These are phyloP conservation scores for Microthlaspi erraticum DNA, from an alignment of 345 rosid genomes.

Conservation along the genomic window DNA sequence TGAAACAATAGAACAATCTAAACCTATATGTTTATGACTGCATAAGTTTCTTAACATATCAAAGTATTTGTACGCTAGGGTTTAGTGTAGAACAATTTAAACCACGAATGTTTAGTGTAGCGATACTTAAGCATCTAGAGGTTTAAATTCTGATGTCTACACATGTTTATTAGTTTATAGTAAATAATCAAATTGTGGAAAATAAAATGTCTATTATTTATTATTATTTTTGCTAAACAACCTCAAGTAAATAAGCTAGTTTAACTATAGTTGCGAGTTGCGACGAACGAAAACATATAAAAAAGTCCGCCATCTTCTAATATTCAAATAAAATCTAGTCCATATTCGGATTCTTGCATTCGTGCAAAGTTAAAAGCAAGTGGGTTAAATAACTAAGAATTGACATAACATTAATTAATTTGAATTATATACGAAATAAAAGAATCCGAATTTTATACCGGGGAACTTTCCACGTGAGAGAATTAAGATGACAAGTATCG, in stretches of 20 bases:
- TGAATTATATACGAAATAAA: conserved; percentile 9
- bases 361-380: conserved; percentile 28
- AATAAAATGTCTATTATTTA: no score
- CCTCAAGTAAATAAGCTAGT: not conserved
- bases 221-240: no score
- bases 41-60: not conserved
- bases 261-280: conserved; percentile 12
- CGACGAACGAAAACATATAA: conserved; percentile 8
- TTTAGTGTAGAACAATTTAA: no score
- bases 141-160: not conserved
- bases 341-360: conserved; percentile 36
- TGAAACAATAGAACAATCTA: not conserved
- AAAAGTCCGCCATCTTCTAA: conserved; percentile 5
- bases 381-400: conserved; percentile 25
- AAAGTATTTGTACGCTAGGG: not conserved
- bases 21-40: not conserved
- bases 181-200: no score
- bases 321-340: conserved; percentile 32
- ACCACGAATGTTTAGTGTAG: no score
- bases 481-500: conserved; percentile 39
- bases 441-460: conserved; percentile 28
- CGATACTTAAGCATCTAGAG: no score
- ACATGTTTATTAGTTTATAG: no score
- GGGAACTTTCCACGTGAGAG: conserved; percentile 27
- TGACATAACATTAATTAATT: conserved; percentile 7